Evolutionary conservation across 768 basidiomycete species (phyloP).

Genomic region (Xerocomus potaroensis): DNA sequence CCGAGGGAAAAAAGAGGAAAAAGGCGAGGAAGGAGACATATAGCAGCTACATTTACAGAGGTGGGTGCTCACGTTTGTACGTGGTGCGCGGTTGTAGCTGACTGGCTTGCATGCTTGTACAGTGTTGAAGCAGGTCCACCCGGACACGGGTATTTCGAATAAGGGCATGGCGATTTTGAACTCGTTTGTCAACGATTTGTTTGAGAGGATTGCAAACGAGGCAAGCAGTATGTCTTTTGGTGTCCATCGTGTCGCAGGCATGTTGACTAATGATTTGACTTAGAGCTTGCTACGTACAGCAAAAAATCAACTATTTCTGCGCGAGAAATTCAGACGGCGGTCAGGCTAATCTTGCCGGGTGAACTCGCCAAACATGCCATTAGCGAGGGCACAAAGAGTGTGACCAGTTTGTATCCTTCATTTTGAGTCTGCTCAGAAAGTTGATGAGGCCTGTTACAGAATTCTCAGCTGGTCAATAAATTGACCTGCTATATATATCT

Average conservation of each 20-base stretch:
- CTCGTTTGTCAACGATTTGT: slow-evolving; percentile 62
- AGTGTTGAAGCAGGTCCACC: slow-evolving; percentile 72
- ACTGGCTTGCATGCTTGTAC: neutral
- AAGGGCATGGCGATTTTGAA: slow-evolving; percentile 57
- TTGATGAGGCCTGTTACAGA: slow-evolving; percentile 14
- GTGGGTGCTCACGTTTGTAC: slow-evolving; percentile 33
- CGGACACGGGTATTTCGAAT: slow-evolving; percentile 71
- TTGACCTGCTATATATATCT: neutral
- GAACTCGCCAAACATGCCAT: slow-evolving; percentile 75
- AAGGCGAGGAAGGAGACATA: slow-evolving; percentile 59
- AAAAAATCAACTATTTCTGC: slow-evolving; percentile 75
- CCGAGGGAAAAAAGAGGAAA: slow-evolving; percentile 51
- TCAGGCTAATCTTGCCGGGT: slow-evolving; percentile 66
- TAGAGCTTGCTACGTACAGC: slow-evolving; percentile 62
- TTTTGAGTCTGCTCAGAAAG: too few species aligned
- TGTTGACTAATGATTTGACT: neutral
- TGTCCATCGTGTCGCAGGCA: neutral
- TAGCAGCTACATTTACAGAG: slow-evolving; percentile 64
- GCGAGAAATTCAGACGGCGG: slow-evolving; percentile 67
- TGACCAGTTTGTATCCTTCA: slow-evolving; percentile 37
- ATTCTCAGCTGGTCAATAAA: slow-evolving; percentile 25
- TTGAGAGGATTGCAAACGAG: slow-evolving; percentile 54
- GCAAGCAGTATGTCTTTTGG: slow-evolving; percentile 41
- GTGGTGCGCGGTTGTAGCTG: too few species aligned
- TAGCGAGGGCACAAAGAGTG: slow-evolving; percentile 67